phyloP scores from a whole-genome alignment of 2,329 filamentous ascomycete species.

The Ophiostoma sp. region DNA sequence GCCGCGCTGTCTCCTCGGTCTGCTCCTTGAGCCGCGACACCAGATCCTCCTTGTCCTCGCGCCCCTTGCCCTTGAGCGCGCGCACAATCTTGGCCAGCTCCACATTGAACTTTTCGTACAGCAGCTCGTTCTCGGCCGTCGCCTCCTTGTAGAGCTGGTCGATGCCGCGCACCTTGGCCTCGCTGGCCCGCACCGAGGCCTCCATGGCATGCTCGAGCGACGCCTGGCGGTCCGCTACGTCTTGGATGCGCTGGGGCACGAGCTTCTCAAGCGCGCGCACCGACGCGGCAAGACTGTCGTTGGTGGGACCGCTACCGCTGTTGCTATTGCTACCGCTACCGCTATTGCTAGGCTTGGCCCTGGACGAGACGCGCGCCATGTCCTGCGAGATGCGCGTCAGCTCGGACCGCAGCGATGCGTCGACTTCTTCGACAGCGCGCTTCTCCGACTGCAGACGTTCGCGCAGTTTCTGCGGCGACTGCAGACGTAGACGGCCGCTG shows the following conservation, averaged over 20 bases:
- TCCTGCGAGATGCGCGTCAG: constrained; percentile 76
- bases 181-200: constrained; percentile 63
- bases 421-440: constrained; percentile 63
- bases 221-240: constrained; percentile 56
- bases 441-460: constrained; percentile 83
- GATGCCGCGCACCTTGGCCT: constrained; percentile 72
- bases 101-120: constrained; percentile 90
- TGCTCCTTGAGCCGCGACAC: constrained; percentile 64
- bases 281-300: constrained; percentile 43
- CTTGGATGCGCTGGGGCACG: constrained; percentile 55
- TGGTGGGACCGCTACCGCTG: no score
- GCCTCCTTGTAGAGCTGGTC: constrained; percentile 86
- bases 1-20: constrained; percentile 67
- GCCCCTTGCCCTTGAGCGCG: constrained; percentile 64
- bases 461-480: constrained; percentile 69
- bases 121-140: constrained; percentile 83
- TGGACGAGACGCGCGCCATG: constrained; percentile 53
- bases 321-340: no score
- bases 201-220: constrained; percentile 67
- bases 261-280: constrained; percentile 63
- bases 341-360: neutral
- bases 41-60: constrained; percentile 74
- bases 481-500: constrained; percentile 52
- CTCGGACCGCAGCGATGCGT: constrained; percentile 66
- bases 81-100: constrained; percentile 79